Conservation (phyloP, 768 basidiomycete genomes). For the Calocybe cyanea region DNA sequence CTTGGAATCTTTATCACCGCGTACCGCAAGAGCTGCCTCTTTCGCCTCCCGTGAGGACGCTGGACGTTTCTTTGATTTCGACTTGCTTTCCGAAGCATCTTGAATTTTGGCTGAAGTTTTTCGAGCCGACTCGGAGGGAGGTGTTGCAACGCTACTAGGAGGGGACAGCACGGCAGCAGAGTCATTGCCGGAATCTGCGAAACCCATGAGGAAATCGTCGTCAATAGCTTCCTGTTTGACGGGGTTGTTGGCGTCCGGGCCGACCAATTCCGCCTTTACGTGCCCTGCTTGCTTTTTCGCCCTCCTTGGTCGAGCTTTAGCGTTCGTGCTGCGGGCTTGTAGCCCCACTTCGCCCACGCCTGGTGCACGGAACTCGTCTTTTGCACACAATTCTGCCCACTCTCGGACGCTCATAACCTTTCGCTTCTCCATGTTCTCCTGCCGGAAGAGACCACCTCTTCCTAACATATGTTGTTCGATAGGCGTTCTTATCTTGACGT, state of each 20-base stretch:
- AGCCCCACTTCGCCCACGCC: constrained; percentile 66
- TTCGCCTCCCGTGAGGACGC: constrained; percentile 44
- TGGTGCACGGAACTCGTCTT: constrained; percentile 71
- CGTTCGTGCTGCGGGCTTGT: constrained; percentile 36
- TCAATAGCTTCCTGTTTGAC: constrained; percentile 50
- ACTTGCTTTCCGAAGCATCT: constrained; percentile 19
- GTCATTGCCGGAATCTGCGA: constrained; percentile 19
- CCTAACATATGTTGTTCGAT: constrained; percentile 95
- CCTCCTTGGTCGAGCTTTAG: constrained; percentile 31
- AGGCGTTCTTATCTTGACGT: constrained; percentile 80
- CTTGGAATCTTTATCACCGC: constrained; percentile 37
- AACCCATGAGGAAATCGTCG: constrained; percentile 24
- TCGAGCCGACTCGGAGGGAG: constrained; percentile 22
- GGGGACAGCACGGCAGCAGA: constrained; percentile 30
- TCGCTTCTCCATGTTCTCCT: constrained; percentile 88
- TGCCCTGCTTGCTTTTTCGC: constrained; percentile 39
- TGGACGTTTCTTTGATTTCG: constrained; percentile 28
- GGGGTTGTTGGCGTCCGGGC: constrained; percentile 33
- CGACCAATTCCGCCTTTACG: constrained; percentile 37
- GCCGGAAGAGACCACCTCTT: constrained; percentile 79
- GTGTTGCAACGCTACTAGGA: constrained; percentile 35
- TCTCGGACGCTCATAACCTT: constrained; percentile 81
- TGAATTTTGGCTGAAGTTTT: constrained; percentile 13
- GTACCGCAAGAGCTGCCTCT: constrained; percentile 47
- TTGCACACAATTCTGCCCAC: constrained; percentile 76